Evolutionary conservation across 2,329 filamentous ascomycete species (phyloP).

Genomic region (Phaeosphaeria sp.): DNA sequence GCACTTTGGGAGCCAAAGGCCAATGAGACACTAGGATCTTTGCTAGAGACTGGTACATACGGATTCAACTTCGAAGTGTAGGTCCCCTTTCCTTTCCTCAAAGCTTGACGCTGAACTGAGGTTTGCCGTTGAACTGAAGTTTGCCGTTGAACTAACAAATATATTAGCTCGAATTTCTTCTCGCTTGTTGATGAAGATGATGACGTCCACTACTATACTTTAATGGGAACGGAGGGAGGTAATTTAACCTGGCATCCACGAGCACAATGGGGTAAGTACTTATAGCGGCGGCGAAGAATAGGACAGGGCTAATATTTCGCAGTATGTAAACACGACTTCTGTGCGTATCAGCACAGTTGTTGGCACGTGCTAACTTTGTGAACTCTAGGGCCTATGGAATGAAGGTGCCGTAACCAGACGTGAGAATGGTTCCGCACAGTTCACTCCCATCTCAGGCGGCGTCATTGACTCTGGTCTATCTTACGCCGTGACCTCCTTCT

Average conservation of each 20-base stretch:
- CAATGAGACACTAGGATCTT: constrained; percentile 52
- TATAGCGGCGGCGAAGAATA: no score
- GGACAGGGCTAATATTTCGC: no score
- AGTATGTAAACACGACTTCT: no score
- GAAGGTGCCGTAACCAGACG: constrained; percentile 52
- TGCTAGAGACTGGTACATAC: constrained; percentile 54
- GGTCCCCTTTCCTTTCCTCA: constrained; percentile 3
- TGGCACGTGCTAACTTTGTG: no score
- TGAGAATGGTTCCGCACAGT: constrained; percentile 53
- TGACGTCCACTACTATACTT: constrained; percentile 53
- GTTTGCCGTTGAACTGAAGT: no score
- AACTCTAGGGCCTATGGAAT: constrained; percentile 57
- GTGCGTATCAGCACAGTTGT: no score
- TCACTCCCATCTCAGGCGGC: constrained; percentile 54
- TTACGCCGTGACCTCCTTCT: constrained; percentile 57
- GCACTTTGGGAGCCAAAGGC: constrained; percentile 54
- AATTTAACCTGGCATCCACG: constrained; percentile 50
- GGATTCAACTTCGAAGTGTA: constrained; percentile 58
- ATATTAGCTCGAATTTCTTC: constrained; percentile 52
- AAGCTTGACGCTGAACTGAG: constrained; percentile 10
- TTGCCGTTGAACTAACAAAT: no score
- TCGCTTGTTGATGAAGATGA: constrained; percentile 53
- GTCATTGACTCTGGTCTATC: constrained; percentile 53
- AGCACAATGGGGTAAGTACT: not conserved
- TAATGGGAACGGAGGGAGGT: constrained; percentile 54